Evolutionary conservation across 306 rosid genomes (phyloP).

Genomic region (Gastrolobium villosum): DNA sequence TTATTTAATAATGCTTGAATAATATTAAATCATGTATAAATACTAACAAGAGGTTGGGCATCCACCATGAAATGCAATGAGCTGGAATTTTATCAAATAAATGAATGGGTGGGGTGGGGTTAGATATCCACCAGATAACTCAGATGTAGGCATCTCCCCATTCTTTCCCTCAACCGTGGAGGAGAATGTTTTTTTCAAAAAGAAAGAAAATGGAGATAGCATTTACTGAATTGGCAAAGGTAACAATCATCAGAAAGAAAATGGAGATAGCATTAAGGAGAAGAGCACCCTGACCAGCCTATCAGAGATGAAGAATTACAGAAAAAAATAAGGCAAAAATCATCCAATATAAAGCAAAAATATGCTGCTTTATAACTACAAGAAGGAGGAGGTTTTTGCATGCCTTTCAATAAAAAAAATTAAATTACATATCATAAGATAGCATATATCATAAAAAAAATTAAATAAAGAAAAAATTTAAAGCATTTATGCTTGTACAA

Average conservation of each 20-base stretch:
- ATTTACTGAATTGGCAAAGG: conserved; percentile 35
- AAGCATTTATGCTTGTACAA: no score
- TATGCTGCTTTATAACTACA: conserved; percentile 21
- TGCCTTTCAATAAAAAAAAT: neutral
- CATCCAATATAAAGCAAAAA: conserved; percentile 32
- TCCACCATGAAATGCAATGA: conserved; percentile 2
- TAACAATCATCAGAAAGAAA: no score
- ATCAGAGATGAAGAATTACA: conserved; percentile 39
- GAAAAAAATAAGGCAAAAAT: conserved; percentile 24
- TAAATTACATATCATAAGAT: no score
- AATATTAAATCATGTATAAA: neutral
- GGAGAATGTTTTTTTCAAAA: conserved; percentile 80
- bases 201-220: conserved; percentile 27
- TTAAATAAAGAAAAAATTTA: no score
- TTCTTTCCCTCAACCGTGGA: conserved; percentile 97
- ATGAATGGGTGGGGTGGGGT: neutral
- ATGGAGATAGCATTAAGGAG: conserved; percentile 90
- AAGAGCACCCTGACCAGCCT: conserved; percentile 99
- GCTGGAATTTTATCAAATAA: neutral
- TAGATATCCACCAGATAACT: conserved; percentile 80
- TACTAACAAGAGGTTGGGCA: neutral
- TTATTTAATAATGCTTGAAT: conserved; percentile 9
- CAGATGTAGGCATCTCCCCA: conserved; percentile 96
- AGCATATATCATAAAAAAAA: no score
- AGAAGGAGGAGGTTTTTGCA: conserved; percentile 25